Percentiles rank a stretch among this genome's conserved stretches.
These are phyloP conservation scores for Globisporangium splendens DNA, from an alignment of 352 stramenopile genomes.

Conservation along the genomic window DNA sequence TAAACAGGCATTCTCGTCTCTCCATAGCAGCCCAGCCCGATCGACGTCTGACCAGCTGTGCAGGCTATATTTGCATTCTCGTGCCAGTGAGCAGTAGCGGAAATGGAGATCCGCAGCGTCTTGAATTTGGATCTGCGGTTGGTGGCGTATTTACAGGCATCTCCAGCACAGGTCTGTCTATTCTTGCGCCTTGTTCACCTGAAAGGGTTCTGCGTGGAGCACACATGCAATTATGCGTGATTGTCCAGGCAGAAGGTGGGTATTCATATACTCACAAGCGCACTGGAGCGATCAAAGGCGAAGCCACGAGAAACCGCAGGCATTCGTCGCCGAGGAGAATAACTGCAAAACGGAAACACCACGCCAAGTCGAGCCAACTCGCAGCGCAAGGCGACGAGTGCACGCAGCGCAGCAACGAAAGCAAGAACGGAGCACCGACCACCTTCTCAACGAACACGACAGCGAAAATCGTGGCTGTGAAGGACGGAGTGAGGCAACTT, in stretches of 20 bases:
- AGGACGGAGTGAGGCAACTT: not conserved
- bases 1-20: too few relatives aligned
- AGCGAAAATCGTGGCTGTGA: not conserved
- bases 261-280: too few relatives aligned
- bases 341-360: not conserved
- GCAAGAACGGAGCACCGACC: not conserved
- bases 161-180: not conserved
- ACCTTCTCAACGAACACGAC: not conserved
- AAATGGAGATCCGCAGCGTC: too few relatives aligned
- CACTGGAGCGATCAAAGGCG: not conserved
- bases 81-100: not conserved
- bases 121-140: too few relatives aligned
- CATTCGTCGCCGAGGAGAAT: not conserved
- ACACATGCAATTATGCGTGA: too few relatives aligned
- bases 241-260: too few relatives aligned
- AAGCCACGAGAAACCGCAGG: not conserved
- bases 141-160: not conserved
- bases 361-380: not conserved
- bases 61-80: not conserved
- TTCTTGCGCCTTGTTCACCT: not conserved
- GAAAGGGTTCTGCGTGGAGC: too few relatives aligned
- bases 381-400: not conserved
- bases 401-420: not conserved
- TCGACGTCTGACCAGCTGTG: not conserved
- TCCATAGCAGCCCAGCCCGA: not conserved